These are phyloP conservation scores for Sclerotinia glacialis DNA, from an alignment of 2,329 filamentous ascomycete genomes.

Conservation along the genomic window DNA sequence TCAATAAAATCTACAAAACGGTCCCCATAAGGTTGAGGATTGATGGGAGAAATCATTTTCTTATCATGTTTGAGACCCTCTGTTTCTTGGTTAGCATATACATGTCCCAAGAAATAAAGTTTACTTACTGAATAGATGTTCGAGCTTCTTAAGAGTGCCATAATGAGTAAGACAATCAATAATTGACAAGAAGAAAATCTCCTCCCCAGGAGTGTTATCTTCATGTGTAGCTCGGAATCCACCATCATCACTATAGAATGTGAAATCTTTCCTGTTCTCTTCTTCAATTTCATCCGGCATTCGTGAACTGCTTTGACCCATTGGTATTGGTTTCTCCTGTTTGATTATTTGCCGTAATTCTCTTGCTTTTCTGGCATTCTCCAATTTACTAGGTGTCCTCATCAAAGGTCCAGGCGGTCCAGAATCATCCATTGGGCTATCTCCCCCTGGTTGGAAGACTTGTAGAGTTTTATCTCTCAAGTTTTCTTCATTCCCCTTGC, in stretches of 20 bases:
- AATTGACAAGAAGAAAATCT: conserved; percentile 97
- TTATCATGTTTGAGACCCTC: conserved; percentile 80
- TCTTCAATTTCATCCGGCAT: conserved; percentile 90
- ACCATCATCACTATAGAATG: conserved; percentile 93
- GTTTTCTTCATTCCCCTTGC: conserved; percentile 92
- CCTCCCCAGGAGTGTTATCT: conserved; percentile 77
- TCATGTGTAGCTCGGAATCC: conserved; percentile 92
- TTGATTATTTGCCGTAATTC: conserved; percentile 92
- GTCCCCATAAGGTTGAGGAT: conserved; percentile 86
- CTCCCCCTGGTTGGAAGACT: conserved; percentile 88
- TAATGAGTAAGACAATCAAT: conserved; percentile 99
- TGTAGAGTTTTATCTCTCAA: conserved; percentile 83
- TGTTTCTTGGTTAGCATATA: conserved; percentile 31
- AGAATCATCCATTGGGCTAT: conserved; percentile 55
- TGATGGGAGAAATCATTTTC: conserved; percentile 86
- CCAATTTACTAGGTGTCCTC: conserved; percentile 88
- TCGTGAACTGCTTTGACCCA: conserved; percentile 75
- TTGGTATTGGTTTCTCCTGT: conserved; percentile 86
- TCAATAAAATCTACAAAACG: conserved; percentile 92
- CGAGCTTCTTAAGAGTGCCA: conserved; percentile 87
- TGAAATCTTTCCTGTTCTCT: conserved; percentile 66
- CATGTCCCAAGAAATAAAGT: too few species aligned
- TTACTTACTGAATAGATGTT: conserved; percentile 77
- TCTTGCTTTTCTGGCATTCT: conserved; percentile 84
- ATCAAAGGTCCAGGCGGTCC: conserved; percentile 59